Evolutionary conservation across 805 yeast genomes (phyloP).

Genomic region (Candida parachauliodes): DNA sequence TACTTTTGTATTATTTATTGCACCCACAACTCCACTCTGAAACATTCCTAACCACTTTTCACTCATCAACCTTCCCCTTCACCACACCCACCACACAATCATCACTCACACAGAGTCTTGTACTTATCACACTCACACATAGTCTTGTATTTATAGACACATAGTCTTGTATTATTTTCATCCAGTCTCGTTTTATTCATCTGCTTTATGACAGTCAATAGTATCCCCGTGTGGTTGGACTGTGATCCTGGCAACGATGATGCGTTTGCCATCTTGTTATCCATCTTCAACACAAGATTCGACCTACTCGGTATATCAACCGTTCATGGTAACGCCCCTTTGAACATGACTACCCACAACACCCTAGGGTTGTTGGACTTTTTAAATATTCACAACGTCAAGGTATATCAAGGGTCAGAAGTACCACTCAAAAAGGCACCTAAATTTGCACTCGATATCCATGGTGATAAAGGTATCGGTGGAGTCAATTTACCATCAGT

Average conservation of each 20-base stretch:
- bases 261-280: slow-evolving; percentile 66
- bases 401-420: slow-evolving; percentile 65
- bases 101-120: no score
- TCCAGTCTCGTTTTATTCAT: not conserved
- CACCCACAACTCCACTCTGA: no score
- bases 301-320: slow-evolving; percentile 68
- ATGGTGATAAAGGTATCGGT: slow-evolving; percentile 74
- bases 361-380: slow-evolving; percentile 66
- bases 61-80: no score
- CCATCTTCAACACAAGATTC: slow-evolving; percentile 57
- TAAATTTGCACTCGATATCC: slow-evolving; percentile 57
- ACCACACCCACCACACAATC: no score
- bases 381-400: slow-evolving; percentile 46
- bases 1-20: no score
- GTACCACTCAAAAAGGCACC: slow-evolving; percentile 53
- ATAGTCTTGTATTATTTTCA: not conserved
- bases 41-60: no score
- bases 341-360: slow-evolving; percentile 63
- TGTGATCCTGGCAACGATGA: slow-evolving; percentile 95
- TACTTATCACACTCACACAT: no score
- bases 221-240: slow-evolving; percentile 75
- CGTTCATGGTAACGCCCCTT: slow-evolving; percentile 68
- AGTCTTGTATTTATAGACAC: not conserved
- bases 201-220: slow-evolving; percentile 16
- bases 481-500: slow-evolving; percentile 62